Evolutionary conservation across 805 yeast species (phyloP), one percentile per base, ranked within the genome.

Genomic region (Candida saitoana): DNA sequence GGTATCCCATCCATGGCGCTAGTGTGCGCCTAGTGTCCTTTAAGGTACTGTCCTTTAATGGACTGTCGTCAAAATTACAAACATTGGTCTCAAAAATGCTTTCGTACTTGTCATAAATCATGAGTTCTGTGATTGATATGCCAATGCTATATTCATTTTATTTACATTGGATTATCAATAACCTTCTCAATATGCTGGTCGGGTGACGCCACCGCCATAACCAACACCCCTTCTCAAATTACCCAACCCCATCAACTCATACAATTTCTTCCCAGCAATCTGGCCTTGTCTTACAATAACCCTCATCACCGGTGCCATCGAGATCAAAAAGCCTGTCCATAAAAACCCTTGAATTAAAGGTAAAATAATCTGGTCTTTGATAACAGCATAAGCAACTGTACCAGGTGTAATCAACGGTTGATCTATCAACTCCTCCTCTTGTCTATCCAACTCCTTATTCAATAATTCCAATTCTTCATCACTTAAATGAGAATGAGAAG

Each of bases 331-430:
- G 2, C 70, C 67, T 2, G 76, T 54, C 71, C 72, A 76, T 14
- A 71, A 29, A 34, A 76, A 60, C 15, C 82, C 80, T 49, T 76
- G 82, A 14, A 78, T 16, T 19, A 79, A 59, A 3, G 84, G 82
- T 73, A 77, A 68, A 17, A 78, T 7, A 3, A 79, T 48, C 39
- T 77, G 75, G 51, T 77, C 82, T 47, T 72, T 71, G 8, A 75
- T 33, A 2, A 79, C 57, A 1, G 79, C 80, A 50, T 73, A 73
- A 2, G 67, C 46, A 11, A 79, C 74, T 1, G 73, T 59, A 1
- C 63, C 51, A 0, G 76, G 74, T 1, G 78, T 70, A 4, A 74
- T 65, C 3, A 63, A 34, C 1, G 73, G 73, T 18, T 24, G 12
- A 4, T 34, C 27, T 12, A 12, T 14, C 8, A 19, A 6, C 14